Evolutionary conservation across 352 stramenopile species (phyloP), one percentile per base, ranked within the genome.

Genomic region (Phytophthora citrophthora): DNA sequence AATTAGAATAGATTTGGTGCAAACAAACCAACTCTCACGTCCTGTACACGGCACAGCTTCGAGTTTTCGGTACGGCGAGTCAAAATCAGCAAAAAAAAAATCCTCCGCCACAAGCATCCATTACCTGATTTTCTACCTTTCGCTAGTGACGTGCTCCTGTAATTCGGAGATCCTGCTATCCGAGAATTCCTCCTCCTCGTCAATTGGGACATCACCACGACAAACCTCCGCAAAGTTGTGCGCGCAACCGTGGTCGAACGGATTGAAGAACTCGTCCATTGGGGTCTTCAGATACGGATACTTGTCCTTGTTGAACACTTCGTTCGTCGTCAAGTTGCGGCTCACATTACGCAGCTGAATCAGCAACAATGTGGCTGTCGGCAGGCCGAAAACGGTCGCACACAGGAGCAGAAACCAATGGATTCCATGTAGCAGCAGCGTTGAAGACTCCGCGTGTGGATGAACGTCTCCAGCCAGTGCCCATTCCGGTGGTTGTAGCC

Each of bases 281-380:
- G 76, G 49, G 16, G 84, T 90, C 72, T 91, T 93, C 29, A 95
- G 53, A 61, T 94, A 94, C 48, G 79, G 65, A 52, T 95, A 95
- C 72, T 95, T 95, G 81, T 91, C 86, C 56, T 91, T 93, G 66
- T 95, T 95, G 63, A 95, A 93, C n/a, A 91, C 74, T 69, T 95
- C 86, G 63, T 95, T 95, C 29, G 85, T 93, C 15, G 86, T 95
- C 39, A 95, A 56, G 54, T 92, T 93, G 40, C 67, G 72, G 8
- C 63, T 59, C 24, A 93, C 79, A 38, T 95, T 95, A 32, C 86
- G 84, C 5, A 93, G 63, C 53, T 95, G 86, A 27, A 95, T 64
- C 4, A 64, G 27, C 16, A 95, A 60, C 40, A 95, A 61, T 23
- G 82, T 75, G 10, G 62, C 52, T 12, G 84, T 95, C n/a, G 86